phyloP scores from a whole-genome alignment of 495 filamentous ascomycete genomes.

The Podospora anserina region DNA sequence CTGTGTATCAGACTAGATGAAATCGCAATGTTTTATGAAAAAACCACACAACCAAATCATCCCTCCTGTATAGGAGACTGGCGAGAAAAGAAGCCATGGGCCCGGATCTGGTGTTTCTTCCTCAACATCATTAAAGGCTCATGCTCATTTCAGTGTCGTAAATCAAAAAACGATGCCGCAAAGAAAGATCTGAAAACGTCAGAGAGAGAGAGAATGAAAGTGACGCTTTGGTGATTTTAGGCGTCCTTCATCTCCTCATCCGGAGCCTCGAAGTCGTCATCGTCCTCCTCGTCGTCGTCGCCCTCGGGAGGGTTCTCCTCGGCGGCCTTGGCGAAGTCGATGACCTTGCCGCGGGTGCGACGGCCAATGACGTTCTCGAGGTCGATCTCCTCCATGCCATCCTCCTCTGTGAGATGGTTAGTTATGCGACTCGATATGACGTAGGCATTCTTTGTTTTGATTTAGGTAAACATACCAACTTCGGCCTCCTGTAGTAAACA shows the following conservation, averaged over 20 bases:
- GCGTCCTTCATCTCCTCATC: conserved; percentile 52
- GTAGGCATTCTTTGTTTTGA: neutral
- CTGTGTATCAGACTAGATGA: neutral
- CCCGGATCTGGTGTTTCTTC: neutral
- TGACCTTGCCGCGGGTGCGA: conserved; percentile 80
- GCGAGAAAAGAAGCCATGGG: neutral
- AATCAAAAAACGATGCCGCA: neutral
- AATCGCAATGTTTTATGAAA: neutral
- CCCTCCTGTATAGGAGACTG: neutral
- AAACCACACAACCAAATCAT: neutral
- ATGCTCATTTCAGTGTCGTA: neutral
- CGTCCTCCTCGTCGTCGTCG: conserved; percentile 79
- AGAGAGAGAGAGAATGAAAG: conserved; percentile 1
- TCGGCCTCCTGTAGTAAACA: conserved; percentile 33
- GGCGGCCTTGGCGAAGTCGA: conserved; percentile 82
- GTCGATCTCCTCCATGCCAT: conserved; percentile 89
- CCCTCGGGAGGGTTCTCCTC: conserved; percentile 63
- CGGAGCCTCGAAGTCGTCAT: conserved; percentile 52
- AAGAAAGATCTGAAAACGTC: neutral
- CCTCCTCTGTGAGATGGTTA: conserved; percentile 57
- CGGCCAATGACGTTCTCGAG: conserved; percentile 83
- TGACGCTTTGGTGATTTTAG: conserved; percentile 20
- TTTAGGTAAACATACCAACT: conserved; percentile 38
- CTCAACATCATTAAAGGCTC: neutral
- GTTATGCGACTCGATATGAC: neutral